Evolutionary conservation across 371 early-diverging fungal genomes (phyloP).

Genomic region (Mortierella sp.): DNA sequence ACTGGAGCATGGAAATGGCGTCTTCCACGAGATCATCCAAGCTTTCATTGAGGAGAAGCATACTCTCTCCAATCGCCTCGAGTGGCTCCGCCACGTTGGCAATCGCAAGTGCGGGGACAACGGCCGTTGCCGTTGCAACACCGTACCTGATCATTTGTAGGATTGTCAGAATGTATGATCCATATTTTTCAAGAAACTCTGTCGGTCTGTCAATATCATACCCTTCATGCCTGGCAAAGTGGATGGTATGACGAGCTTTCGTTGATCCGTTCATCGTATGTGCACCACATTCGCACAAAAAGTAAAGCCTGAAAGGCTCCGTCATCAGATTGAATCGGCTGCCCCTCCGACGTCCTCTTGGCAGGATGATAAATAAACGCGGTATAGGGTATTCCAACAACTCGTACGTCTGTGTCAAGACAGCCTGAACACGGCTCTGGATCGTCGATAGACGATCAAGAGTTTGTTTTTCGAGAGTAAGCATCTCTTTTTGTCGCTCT

Average conservation of each 20-base stretch:
- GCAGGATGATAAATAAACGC: constrained; percentile 14
- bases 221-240: constrained; percentile 18
- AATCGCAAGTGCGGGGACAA: constrained; percentile 8
- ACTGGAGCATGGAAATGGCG: too few relatives aligned
- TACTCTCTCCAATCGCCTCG: too few relatives aligned
- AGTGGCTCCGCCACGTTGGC: too few relatives aligned
- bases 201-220: constrained; percentile 6
- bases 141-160: constrained; percentile 4
- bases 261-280: neutral
- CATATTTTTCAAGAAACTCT: constrained; percentile 12
- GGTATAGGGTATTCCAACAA: constrained; percentile 17
- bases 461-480: neutral
- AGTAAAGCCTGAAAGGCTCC: constrained; percentile 9
- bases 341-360: neutral
- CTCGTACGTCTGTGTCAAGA: constrained; percentile 14
- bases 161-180: neutral
- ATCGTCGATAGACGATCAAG: constrained; percentile 4
- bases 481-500: too few relatives aligned
- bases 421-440: constrained; percentile 1
- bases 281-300: constrained; percentile 17
- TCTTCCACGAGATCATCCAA: too few relatives aligned
- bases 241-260: constrained; percentile 4
- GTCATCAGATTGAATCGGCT: neutral
- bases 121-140: neutral
- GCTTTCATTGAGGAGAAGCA: too few relatives aligned